phyloP scores from a whole-genome alignment of 1,139 yeast species.

The Meyerozyma elateridarum region DNA sequence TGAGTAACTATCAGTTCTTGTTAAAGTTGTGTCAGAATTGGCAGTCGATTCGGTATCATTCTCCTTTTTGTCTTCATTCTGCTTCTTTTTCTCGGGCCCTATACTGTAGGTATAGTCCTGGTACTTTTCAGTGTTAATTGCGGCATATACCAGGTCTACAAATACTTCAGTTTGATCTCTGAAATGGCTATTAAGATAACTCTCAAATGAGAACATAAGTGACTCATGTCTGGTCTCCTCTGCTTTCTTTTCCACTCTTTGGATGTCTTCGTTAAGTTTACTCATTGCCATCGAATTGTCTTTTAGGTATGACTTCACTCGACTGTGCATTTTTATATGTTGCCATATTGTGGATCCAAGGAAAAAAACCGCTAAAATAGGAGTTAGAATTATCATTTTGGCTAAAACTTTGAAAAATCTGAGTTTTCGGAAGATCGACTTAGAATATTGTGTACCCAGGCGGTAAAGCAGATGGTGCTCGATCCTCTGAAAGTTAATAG shows the following conservation, averaged over 20 bases:
- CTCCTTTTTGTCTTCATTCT: no score
- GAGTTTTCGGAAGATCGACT: slow-evolving; percentile 27
- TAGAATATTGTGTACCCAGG: slow-evolving; percentile 3
- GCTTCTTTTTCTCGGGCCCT: no score
- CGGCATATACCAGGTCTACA: slow-evolving; percentile 58
- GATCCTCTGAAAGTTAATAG: slow-evolving; percentile 17
- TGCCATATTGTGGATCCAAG: slow-evolving; percentile 41
- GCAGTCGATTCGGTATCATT: neutral
- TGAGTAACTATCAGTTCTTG: neutral
- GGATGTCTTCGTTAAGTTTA: slow-evolving; percentile 4
- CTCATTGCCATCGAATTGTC: slow-evolving; percentile 18
- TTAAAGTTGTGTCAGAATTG: slow-evolving; percentile 1
- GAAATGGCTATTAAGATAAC: slow-evolving; percentile 19
- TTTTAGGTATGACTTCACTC: slow-evolving; percentile 28
- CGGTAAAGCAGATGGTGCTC: neutral
- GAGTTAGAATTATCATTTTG: slow-evolving; percentile 43
- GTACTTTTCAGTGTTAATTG: slow-evolving; percentile 34
- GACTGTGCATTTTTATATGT: slow-evolving; percentile 27
- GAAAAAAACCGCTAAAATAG: slow-evolving; percentile 50
- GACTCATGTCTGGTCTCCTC: slow-evolving; percentile 8
- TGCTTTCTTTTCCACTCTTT: slow-evolving; percentile 5
- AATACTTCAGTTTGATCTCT: slow-evolving; percentile 54
- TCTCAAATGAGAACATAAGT: slow-evolving; percentile 14
- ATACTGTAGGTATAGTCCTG: slow-evolving; percentile 12
- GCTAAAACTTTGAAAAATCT: slow-evolving; percentile 44